phyloP scores from a whole-genome alignment of 805 yeast genomes.

The Wickerhamiella bombiphila region DNA sequence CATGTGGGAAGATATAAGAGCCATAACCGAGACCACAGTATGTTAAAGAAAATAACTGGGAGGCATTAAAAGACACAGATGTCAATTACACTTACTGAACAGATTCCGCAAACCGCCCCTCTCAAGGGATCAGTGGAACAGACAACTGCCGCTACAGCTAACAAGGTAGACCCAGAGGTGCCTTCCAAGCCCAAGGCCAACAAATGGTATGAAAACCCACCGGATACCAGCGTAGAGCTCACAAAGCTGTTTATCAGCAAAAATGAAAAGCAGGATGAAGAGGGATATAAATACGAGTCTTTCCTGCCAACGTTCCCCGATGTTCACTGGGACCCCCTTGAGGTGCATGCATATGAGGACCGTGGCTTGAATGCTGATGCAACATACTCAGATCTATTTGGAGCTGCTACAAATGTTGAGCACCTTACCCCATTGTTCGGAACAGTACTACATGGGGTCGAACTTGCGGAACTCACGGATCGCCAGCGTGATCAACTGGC shows the following conservation, averaged over 20 bases:
- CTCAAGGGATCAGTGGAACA: too few species aligned
- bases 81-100: too few species aligned
- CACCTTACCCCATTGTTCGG: constrained; percentile 60
- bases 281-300: constrained; percentile 18
- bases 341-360: constrained; percentile 14
- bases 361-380: constrained; percentile 22
- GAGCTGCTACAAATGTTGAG: constrained; percentile 19
- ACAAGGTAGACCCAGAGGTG: too few species aligned
- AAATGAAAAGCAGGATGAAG: constrained; percentile 5
- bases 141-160: too few species aligned
- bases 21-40: too few species aligned
- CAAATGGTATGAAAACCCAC: constrained; percentile 1
- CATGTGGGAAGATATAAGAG: too few species aligned
- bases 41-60: too few species aligned
- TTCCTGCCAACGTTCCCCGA: constrained; percentile 24
- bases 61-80: too few species aligned
- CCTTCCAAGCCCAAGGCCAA: background rate
- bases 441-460: constrained; percentile 40
- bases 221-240: background rate
- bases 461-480: constrained; percentile 29
- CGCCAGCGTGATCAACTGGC: constrained; percentile 36
- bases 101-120: too few species aligned
- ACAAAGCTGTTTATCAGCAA: constrained; percentile 1
- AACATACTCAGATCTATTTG: constrained; percentile 18
- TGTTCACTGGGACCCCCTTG: constrained; percentile 21